A percentile compares a stretch with the other conserved stretches of the same genome.
phyloP scores from a whole-genome alignment of 179 eudicot species.

The Carnegiea gigantea region DNA sequence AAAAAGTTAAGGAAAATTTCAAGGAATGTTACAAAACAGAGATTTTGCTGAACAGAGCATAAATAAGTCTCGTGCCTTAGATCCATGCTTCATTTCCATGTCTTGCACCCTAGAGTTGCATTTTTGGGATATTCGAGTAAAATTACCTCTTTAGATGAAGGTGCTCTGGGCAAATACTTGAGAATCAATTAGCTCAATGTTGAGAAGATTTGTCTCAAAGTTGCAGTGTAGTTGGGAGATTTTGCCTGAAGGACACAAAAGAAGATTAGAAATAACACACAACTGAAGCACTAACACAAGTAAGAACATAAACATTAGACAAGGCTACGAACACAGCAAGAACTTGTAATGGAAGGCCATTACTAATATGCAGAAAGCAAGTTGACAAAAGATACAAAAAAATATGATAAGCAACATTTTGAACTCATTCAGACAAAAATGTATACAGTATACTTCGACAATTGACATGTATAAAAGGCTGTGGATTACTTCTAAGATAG shows the following conservation, averaged over 20 bases:
- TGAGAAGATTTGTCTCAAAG: constrained; percentile 67
- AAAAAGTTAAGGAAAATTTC: no score
- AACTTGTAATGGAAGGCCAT: no score
- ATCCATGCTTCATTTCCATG: constrained; percentile 8
- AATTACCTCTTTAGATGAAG: neutral
- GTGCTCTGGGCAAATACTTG: constrained; percentile 35
- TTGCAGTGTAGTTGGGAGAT: constrained; percentile 47
- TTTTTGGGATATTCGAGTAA: neutral
- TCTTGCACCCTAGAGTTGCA: neutral
- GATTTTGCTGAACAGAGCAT: no score
- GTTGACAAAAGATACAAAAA: no score
- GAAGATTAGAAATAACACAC: neutral
- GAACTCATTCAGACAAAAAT: neutral
- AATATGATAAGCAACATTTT: neutral
- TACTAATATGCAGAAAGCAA: no score
- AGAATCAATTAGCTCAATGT: constrained; percentile 80
- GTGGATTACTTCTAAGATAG: neutral
- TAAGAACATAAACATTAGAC: no score
- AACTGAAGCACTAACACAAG: no score
- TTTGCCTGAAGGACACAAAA: constrained; percentile 48
- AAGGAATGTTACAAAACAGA: no score
- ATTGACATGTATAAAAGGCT: neutral
- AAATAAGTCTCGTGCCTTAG: neutral
- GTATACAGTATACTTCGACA: neutral
- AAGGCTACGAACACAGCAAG: no score